Percentiles rank a stretch among this genome's conserved stretches.
Conservation (phyloP, 768 basidiomycete genomes). For the Trametopsis cervina region DNA sequence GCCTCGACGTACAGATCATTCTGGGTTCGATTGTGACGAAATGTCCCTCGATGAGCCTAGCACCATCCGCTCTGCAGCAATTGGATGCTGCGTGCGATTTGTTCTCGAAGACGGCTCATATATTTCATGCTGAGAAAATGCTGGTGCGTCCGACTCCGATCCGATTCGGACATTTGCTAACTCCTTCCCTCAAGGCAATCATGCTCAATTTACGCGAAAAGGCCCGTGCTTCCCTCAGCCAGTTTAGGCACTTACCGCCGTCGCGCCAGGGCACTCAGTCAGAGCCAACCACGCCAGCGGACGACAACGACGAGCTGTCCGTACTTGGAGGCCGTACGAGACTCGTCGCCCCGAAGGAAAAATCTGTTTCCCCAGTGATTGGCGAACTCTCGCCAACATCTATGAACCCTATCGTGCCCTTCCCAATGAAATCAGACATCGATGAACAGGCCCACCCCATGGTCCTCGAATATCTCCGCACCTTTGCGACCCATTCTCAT, state of each 20-base stretch:
- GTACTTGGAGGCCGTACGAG: constrained; percentile 58
- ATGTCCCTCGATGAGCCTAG: constrained; percentile 54
- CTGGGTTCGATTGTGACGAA: constrained; percentile 64
- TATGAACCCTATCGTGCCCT: constrained; percentile 63
- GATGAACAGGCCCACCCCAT: constrained; percentile 50
- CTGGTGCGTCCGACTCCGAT: constrained; percentile 36
- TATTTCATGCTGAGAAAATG: constrained; percentile 49
- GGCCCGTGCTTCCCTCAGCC: constrained; percentile 33
- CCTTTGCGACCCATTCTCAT: constrained; percentile 35
- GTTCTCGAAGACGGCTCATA: constrained; percentile 49
- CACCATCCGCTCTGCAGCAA: constrained; percentile 59
- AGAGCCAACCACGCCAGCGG: constrained; percentile 41
- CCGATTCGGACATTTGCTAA: constrained; percentile 6
- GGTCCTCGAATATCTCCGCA: constrained; percentile 63
- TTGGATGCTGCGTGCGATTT: constrained; percentile 56
- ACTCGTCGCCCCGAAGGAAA: constrained; percentile 44
- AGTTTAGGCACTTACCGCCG: constrained; percentile 27
- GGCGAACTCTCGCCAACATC: constrained; percentile 65
- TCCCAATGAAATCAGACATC: constrained; percentile 49
- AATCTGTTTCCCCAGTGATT: constrained; percentile 23
- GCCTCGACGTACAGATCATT: constrained; percentile 42
- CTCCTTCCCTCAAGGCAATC: constrained; percentile 32
- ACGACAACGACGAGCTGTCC: constrained; percentile 53
- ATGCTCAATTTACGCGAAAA: constrained; percentile 49
- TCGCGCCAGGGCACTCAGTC: constrained; percentile 28